Conservation (phyloP, 495 filamentous ascomycete species). For the Xanthoparmelia taractica region DNA sequence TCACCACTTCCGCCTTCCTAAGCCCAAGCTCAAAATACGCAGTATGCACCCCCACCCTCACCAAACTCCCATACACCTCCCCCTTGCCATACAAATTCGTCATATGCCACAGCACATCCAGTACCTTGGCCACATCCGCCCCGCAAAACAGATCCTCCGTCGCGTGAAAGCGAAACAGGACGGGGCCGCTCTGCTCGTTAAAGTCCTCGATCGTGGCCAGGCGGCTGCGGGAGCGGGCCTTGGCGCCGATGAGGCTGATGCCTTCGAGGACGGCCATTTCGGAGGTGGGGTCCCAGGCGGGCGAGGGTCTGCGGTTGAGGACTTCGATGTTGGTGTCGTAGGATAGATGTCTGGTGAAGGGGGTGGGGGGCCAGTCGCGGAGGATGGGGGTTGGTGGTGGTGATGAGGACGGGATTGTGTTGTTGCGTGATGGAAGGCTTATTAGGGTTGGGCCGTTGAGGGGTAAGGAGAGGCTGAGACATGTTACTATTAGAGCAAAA, state of each 20-base stretch:
- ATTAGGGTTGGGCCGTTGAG: neutral
- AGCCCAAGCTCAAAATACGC: too few species aligned
- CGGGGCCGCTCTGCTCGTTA: too few species aligned
- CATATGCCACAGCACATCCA: too few species aligned
- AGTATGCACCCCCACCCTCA: too few species aligned
- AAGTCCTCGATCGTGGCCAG: too few species aligned
- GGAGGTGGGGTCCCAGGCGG: neutral
- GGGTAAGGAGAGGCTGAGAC: neutral
- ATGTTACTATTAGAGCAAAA: neutral
- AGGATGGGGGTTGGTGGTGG: neutral
- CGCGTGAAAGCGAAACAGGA: too few species aligned
- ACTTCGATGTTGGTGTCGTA: neutral
- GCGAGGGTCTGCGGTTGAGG: neutral
- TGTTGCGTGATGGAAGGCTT: neutral
- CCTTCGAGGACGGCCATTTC: neutral
- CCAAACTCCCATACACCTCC: too few species aligned
- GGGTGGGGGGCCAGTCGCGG: neutral
- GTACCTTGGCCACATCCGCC: too few species aligned
- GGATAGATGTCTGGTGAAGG: neutral
- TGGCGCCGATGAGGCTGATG: neutral
- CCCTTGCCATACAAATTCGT: too few species aligned
- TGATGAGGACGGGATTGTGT: neutral
- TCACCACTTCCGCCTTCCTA: too few species aligned
- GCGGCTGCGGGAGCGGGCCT: too few species aligned
- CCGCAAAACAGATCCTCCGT: too few species aligned